Percentiles rank a stretch among this genome's conserved stretches.
Conservation (phyloP, 441 rosid species). For the Adansonia gregorii region DNA sequence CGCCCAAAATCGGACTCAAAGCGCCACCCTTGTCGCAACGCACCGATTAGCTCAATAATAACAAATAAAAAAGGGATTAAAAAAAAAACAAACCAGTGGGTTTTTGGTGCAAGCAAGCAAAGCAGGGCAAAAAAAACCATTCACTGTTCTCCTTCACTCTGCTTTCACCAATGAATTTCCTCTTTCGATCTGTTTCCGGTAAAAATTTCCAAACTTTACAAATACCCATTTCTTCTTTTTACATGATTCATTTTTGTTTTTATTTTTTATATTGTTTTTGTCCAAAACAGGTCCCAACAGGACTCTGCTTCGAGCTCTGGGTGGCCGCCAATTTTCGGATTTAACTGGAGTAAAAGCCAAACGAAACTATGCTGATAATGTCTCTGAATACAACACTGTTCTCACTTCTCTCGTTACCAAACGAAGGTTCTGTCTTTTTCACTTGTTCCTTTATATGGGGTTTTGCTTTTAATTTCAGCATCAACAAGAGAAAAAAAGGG, state of each 20-base stretch:
- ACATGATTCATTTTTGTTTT: neutral
- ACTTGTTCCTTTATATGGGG: neutral
- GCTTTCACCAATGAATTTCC: slow-evolving; percentile 53
- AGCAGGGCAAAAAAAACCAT: slow-evolving; percentile 19
- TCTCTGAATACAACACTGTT: slow-evolving; percentile 73
- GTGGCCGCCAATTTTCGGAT: slow-evolving; percentile 59
- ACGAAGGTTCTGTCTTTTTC: slow-evolving; percentile 52
- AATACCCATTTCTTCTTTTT: neutral
- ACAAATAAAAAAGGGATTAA: neutral
- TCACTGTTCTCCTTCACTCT: slow-evolving; percentile 9
- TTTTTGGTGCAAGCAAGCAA: neutral
- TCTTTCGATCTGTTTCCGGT: slow-evolving; percentile 53
- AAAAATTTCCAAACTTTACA: neutral
- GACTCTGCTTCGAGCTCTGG: slow-evolving; percentile 48
- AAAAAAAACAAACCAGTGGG: neutral
- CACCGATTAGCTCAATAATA: neutral
- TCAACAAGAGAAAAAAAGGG: neutral
- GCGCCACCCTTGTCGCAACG: neutral
- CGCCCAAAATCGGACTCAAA: neutral
- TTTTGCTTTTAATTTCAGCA: neutral
- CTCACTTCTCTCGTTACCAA: slow-evolving; percentile 59
- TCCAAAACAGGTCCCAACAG: slow-evolving; percentile 51
- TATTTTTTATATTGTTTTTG: neutral
- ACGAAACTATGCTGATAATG: slow-evolving; percentile 73
- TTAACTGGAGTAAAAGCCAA: slow-evolving; percentile 52